Conservation (phyloP, 208 protist genomes). For the Jaenimonas drosophilae region DNA sequence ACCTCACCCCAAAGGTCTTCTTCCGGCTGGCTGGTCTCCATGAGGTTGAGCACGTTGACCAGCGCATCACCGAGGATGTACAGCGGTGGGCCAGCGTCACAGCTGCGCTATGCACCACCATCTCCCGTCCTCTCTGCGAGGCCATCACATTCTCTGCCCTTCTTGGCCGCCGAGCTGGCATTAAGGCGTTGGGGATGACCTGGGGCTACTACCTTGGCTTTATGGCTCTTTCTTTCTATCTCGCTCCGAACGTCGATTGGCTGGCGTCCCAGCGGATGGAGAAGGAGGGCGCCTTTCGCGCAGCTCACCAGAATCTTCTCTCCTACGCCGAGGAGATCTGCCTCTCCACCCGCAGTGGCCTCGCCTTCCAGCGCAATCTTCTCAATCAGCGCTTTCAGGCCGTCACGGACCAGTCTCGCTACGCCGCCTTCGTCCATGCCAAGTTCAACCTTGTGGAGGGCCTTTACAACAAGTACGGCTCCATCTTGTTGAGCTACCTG, state of each 20-base stretch:
- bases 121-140: constrained; percentile 42
- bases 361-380: constrained; percentile 24
- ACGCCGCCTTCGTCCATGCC: constrained; percentile 36
- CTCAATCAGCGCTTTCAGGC: constrained; percentile 27
- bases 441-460: constrained; percentile 38
- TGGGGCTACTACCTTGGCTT: constrained; percentile 39
- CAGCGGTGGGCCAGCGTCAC: constrained; percentile 19
- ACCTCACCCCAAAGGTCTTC: constrained; percentile 53
- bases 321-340: constrained; percentile 51
- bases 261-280: constrained; percentile 31
- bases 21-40: constrained; percentile 44
- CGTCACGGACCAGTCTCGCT: constrained; percentile 31
- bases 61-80: constrained; percentile 62
- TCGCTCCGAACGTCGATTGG: constrained; percentile 31
- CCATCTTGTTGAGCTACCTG: constrained; percentile 29
- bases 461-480: constrained; percentile 47
- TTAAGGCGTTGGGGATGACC: constrained; percentile 11
- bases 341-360: constrained; percentile 23
- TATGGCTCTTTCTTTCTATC: constrained; percentile 8
- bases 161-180: constrained; percentile 18
- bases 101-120: constrained; percentile 19
- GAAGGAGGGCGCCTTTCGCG: constrained; percentile 31
- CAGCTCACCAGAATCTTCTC: constrained; percentile 34
- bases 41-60: constrained; percentile 39
- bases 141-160: constrained; percentile 34